Evolutionary conservation across 768 basidiomycete genomes (phyloP).

Genomic region (Plicaturopsis crispa): DNA sequence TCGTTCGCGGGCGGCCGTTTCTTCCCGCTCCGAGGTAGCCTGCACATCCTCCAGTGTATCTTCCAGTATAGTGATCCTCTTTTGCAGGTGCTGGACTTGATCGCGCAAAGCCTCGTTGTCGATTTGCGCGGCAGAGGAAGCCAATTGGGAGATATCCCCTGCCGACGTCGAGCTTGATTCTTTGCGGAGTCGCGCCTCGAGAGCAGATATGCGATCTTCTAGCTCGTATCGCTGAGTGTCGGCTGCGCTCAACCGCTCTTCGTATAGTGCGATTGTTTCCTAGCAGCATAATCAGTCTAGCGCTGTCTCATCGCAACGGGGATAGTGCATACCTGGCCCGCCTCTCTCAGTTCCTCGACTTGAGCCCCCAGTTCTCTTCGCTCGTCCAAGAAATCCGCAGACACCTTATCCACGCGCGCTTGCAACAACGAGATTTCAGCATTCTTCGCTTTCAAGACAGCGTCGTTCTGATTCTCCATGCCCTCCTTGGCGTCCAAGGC

Average conservation of each 20-base stretch:
- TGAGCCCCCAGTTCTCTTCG: constrained; percentile 60
- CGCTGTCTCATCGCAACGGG: constrained; percentile 1
- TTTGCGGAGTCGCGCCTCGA: constrained; percentile 45
- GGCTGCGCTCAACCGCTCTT: constrained; percentile 70
- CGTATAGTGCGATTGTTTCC: constrained; percentile 95
- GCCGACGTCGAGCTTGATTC: constrained; percentile 22
- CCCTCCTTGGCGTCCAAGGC: constrained; percentile 45
- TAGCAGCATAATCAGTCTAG: constrained; percentile 20
- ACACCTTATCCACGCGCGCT: constrained; percentile 33
- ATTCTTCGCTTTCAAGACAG: constrained; percentile 47
- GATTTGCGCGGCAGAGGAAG: constrained; percentile 76
- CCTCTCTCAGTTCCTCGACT: constrained; percentile 79
- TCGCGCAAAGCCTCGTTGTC: constrained; percentile 91
- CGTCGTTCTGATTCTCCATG: constrained; percentile 39
- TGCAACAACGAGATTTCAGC: constrained; percentile 53
- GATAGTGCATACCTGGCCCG: constrained; percentile 64
- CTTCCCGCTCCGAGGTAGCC: constrained; percentile 67
- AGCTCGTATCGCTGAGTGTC: constrained; percentile 73
- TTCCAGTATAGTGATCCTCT: constrained; percentile 67
- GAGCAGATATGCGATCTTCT: constrained; percentile 50
- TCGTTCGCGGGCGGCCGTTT: constrained; percentile 49
- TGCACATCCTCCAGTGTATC: constrained; percentile 79
- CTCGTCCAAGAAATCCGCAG: constrained; percentile 46
- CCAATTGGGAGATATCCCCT: constrained; percentile 26
- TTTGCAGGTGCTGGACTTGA: constrained; percentile 83